phyloP scores from a whole-genome alignment of 2,329 filamentous ascomycete genomes.

The Corinectria fuckeliana region DNA sequence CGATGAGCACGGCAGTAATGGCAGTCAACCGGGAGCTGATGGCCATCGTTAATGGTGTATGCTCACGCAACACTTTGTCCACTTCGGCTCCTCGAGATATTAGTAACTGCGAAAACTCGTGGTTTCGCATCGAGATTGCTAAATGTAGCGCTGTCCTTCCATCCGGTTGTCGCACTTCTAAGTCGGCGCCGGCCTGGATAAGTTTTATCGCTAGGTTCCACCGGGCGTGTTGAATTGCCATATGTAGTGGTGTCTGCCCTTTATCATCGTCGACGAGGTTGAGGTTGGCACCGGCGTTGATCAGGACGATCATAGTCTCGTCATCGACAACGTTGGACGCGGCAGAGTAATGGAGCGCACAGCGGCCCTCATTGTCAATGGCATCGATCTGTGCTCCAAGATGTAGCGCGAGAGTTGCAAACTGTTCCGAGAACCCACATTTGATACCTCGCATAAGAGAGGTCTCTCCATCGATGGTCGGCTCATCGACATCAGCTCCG shows the following conservation, averaged over 20 bases:
- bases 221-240: constrained; percentile 33
- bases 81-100: constrained; percentile 38
- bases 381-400: constrained; percentile 33
- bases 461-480: constrained; percentile 36
- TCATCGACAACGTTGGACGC: constrained; percentile 38
- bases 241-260: constrained; percentile 35
- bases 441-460: constrained; percentile 38
- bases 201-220: constrained; percentile 34
- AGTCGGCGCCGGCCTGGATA: constrained; percentile 36
- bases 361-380: constrained; percentile 34
- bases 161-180: constrained; percentile 35
- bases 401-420: constrained; percentile 35
- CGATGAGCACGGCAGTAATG: constrained; percentile 36
- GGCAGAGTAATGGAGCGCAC: constrained; percentile 37
- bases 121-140: constrained; percentile 37
- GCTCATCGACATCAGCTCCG: constrained; percentile 38
- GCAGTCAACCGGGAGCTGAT: constrained; percentile 36
- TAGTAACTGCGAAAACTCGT: constrained; percentile 36
- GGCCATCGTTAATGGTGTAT: constrained; percentile 38
- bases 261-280: constrained; percentile 34
- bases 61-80: constrained; percentile 34
- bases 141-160: constrained; percentile 39
- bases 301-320: constrained; percentile 33
- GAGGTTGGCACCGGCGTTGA: constrained; percentile 33
- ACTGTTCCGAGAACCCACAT: constrained; percentile 38